phyloP scores from a whole-genome alignment of 2,329 filamentous ascomycete species.

The Apiospora kogelbergensis region DNA sequence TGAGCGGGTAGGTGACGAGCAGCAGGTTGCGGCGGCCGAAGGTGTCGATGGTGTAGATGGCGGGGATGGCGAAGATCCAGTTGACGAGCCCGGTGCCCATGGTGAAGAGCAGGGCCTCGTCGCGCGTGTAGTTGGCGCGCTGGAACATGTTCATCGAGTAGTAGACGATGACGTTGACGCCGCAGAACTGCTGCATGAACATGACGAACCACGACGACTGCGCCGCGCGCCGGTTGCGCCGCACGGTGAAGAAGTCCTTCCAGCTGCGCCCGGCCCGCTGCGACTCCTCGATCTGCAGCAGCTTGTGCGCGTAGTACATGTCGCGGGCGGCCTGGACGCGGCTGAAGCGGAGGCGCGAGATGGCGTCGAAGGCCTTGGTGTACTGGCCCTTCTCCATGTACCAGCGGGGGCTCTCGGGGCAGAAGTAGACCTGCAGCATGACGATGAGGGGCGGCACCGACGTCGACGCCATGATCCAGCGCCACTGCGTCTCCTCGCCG shows the following conservation, averaged over 20 bases:
- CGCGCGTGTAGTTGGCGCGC: slow-evolving; percentile 37
- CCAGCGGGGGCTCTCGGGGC: slow-evolving; percentile 67
- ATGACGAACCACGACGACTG: slow-evolving; percentile 69
- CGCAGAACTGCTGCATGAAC: slow-evolving; percentile 47
- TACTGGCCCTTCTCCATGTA: slow-evolving; percentile 62
- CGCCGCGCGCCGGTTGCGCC: slow-evolving; percentile 60
- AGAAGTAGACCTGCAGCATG: slow-evolving; percentile 56
- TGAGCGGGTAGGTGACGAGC: slow-evolving; percentile 66
- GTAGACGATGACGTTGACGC: slow-evolving; percentile 47
- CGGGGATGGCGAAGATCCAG: slow-evolving; percentile 65
- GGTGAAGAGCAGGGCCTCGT: slow-evolving; percentile 41
- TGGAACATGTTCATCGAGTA: slow-evolving; percentile 48
- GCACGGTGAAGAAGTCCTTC: slow-evolving; percentile 55
- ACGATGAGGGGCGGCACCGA: slow-evolving; percentile 65
- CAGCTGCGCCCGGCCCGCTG: slow-evolving; percentile 1
- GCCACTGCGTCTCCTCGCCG: slow-evolving; percentile 58
- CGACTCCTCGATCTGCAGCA: slow-evolving; percentile 45
- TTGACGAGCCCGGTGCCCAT: slow-evolving; percentile 54
- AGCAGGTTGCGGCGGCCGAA: slow-evolving; percentile 63
- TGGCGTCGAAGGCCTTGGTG: slow-evolving; percentile 53
- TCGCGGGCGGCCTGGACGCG: slow-evolving; percentile 62
- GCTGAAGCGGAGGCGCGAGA: slow-evolving; percentile 56
- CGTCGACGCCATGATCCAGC: slow-evolving; percentile 63
- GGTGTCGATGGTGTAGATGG: slow-evolving; percentile 67
- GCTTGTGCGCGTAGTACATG: slow-evolving; percentile 50